phyloP scores from a whole-genome alignment of 371 early-diverging fungal species.

The Actinomortierella ambigua region DNA sequence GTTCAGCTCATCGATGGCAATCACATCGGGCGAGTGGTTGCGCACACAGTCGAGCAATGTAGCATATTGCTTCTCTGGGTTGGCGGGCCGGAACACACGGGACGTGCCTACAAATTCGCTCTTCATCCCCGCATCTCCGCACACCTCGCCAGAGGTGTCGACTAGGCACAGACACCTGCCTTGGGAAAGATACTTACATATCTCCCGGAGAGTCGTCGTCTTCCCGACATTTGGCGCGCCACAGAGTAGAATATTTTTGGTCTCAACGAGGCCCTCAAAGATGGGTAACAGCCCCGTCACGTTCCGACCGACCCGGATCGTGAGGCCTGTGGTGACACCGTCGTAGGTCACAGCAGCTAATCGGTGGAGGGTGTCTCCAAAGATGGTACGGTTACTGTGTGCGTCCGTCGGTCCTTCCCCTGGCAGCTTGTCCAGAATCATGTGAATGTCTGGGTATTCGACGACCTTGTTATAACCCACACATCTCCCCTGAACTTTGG shows the following conservation, averaged over 20 bases:
- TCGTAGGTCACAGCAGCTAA: constrained; percentile 7
- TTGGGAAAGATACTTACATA: constrained; percentile 12
- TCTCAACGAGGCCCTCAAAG: constrained; percentile 4
- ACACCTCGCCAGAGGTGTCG: constrained; percentile 14
- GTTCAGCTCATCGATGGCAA: constrained; percentile 7
- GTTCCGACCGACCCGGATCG: constrained; percentile 1
- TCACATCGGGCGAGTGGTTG: constrained; percentile 6
- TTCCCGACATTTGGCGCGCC: constrained; percentile 4
- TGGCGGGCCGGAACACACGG: background rate
- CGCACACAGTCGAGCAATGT: constrained; percentile 5
- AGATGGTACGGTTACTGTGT: constrained; percentile 4
- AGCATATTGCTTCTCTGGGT: background rate
- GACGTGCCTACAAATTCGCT: background rate
- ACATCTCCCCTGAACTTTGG: constrained; percentile 2
- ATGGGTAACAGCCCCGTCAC: constrained; percentile 5
- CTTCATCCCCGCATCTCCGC: constrained; percentile 9
- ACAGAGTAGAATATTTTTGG: constrained; percentile 5
- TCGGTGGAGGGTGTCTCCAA: constrained; percentile 6
- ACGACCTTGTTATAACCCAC: background rate
- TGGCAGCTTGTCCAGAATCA: background rate
- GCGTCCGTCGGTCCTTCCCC: background rate
- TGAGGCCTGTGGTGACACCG: constrained; percentile 2
- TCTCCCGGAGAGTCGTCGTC: constrained; percentile 5
- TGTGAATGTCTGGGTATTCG: background rate
- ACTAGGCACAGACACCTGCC: constrained; percentile 11